These are phyloP conservation scores for Blastobotrys capitulatus DNA, from an alignment of 1,139 yeast species.

Conservation along the genomic window DNA sequence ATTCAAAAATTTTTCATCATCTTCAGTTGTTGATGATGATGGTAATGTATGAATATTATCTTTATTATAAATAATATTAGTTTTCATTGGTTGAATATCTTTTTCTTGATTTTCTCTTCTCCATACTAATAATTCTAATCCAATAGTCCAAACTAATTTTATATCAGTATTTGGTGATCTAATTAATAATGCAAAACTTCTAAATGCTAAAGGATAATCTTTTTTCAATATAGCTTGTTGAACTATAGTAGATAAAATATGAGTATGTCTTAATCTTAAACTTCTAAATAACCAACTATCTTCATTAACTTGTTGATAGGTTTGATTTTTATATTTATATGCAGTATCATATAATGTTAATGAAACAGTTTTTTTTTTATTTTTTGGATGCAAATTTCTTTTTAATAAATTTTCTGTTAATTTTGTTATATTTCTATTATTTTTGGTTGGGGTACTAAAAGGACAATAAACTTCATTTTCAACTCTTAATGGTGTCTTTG, in stretches of 20 bases:
- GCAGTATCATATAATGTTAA: slow-evolving; percentile 8
- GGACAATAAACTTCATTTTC: not conserved
- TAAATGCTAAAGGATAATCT: slow-evolving; percentile 41
- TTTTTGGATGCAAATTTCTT: slow-evolving; percentile 10
- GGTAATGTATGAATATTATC: slow-evolving; percentile 19
- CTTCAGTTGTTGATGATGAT: slow-evolving; percentile 6
- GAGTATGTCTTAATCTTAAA: slow-evolving; percentile 23
- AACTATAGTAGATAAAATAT: slow-evolving; percentile 19
- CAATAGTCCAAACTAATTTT: slow-evolving; percentile 45
- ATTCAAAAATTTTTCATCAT: slow-evolving; percentile 27
- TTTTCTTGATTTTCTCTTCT: slow-evolving; percentile 19
- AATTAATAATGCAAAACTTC: slow-evolving; percentile 39
- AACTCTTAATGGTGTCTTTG: slow-evolving; percentile 14
- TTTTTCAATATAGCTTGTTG: slow-evolving; percentile 33
- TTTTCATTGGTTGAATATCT: not conserved
- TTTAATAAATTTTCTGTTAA: slow-evolving; percentile 6
- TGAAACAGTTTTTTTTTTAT: slow-evolving; percentile 3
- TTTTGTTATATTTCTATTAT: slow-evolving; percentile 7
- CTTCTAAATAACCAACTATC: slow-evolving; percentile 14
- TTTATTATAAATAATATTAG: slow-evolving; percentile 3
- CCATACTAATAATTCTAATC: slow-evolving; percentile 35
- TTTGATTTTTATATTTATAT: not conserved
- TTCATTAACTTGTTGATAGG: slow-evolving; percentile 3
- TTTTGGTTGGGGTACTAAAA: slow-evolving; percentile 10
- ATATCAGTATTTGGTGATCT: slow-evolving; percentile 41